Percentiles rank a stretch among this genome's conserved stretches.
Evolutionary conservation across 2,329 filamentous ascomycete species (phyloP).

Genomic region (Phaeosphaeriaceae sp.): DNA sequence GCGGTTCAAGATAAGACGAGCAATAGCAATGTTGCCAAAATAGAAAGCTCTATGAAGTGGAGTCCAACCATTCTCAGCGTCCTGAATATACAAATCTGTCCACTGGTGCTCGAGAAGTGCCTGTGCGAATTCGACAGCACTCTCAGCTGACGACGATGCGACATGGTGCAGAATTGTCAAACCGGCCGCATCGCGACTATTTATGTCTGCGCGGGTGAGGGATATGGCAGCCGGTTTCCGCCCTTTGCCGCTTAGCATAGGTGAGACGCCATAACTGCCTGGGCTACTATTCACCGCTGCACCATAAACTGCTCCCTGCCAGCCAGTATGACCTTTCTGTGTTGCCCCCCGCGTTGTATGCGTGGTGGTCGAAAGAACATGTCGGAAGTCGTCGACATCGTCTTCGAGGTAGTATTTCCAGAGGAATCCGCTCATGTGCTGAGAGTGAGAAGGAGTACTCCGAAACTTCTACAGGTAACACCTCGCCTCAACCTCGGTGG

Average conservation of each 20-base stretch:
- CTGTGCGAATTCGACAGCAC: slow-evolving; percentile 75
- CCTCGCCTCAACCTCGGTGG: slow-evolving; percentile 88
- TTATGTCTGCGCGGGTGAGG: slow-evolving; percentile 73
- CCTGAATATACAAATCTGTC: slow-evolving; percentile 85
- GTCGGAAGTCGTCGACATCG: slow-evolving; percentile 94
- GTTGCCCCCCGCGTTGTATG: slow-evolving; percentile 62
- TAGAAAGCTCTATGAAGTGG: slow-evolving; percentile 90
- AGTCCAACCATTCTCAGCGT: slow-evolving; percentile 94
- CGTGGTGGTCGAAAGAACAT: slow-evolving; percentile 77
- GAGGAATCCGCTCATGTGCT: slow-evolving; percentile 91
- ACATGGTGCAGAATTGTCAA: slow-evolving; percentile 85
- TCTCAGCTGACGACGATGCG: slow-evolving; percentile 74
- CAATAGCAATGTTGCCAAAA: slow-evolving; percentile 85
- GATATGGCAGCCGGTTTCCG: slow-evolving; percentile 42
- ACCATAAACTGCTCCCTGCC: slow-evolving; percentile 38
- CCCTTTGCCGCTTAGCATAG: slow-evolving; percentile 47
- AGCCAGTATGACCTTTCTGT: slow-evolving; percentile 56
- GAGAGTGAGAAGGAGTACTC: slow-evolving; percentile 45
- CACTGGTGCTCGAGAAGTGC: slow-evolving; percentile 81
- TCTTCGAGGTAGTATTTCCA: slow-evolving; percentile 98
- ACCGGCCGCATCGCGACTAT: slow-evolving; percentile 81
- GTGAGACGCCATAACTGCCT: slow-evolving; percentile 55
- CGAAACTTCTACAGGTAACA: slow-evolving; percentile 66
- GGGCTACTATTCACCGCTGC: slow-evolving; percentile 54
- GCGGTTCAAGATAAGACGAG: slow-evolving; percentile 78